A percentile compares a stretch with the other conserved stretches of the same genome.
Evolutionary conservation across 176 grass and related monocot species (phyloP).

Genomic region (Zea luxurians): DNA sequence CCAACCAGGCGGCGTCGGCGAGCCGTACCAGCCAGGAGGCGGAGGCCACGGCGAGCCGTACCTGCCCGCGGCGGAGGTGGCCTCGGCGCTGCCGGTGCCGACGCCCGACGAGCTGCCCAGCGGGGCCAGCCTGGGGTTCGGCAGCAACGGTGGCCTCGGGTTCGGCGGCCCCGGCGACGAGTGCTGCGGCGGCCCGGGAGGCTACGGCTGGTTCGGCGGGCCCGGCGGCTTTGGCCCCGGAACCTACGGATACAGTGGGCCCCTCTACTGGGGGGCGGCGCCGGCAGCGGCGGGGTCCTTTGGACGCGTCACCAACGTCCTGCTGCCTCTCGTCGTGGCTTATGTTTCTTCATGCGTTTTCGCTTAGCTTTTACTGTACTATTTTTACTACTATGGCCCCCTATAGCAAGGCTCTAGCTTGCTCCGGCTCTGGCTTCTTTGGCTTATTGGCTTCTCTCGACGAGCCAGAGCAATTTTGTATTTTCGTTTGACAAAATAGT

Average conservation of each 20-base stretch:
- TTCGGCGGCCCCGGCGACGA: constrained; percentile 1
- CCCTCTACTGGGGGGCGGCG: constrained; percentile 26
- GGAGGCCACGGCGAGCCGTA: background rate
- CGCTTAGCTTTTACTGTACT: background rate
- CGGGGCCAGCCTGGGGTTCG: background rate
- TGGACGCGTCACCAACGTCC: background rate
- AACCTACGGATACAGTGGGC: constrained; percentile 33
- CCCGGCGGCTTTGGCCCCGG: constrained; percentile 1
- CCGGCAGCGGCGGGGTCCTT: background rate
- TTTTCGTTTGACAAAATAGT: no score
- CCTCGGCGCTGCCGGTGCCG: constrained; percentile 35
- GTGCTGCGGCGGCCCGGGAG: constrained; percentile 26
- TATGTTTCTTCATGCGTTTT: background rate
- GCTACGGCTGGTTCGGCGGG: constrained; percentile 41
- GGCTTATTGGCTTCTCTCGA: no score
- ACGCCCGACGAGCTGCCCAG: constrained; percentile 30
- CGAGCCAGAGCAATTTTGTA: no score
- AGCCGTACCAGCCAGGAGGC: background rate
- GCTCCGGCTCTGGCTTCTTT: no score
- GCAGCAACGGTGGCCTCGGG: background rate
- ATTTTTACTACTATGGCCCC: background rate
- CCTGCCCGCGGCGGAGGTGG: constrained; percentile 32
- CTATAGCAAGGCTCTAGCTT: no score
- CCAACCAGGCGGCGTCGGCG: background rate
- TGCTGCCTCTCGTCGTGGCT: background rate